Conservation (phyloP, 768 basidiomycete species). For the Paxillus ammoniavirescens region DNA sequence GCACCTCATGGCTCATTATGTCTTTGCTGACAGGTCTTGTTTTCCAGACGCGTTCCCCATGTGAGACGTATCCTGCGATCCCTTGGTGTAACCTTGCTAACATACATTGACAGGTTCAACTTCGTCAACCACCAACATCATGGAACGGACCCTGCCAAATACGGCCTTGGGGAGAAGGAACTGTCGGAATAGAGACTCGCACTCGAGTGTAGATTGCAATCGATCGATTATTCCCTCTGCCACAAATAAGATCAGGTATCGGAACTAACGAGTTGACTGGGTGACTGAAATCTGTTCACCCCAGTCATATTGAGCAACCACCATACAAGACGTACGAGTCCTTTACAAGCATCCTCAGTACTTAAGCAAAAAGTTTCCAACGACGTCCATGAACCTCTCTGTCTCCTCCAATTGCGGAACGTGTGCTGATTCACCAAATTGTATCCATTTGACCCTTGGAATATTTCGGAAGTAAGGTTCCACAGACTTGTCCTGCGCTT, state of each 20-base stretch:
- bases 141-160: conserved; percentile 83
- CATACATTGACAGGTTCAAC: conserved; percentile 72
- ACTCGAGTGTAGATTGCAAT: conserved; percentile 6
- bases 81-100: conserved; percentile 6
- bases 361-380: conserved; percentile 29
- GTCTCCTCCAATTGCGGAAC: conserved; percentile 38
- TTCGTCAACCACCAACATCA: conserved; percentile 89
- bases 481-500: conserved; percentile 32
- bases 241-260: background rate
- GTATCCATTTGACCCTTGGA: conserved; percentile 35
- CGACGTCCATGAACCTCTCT: conserved; percentile 31
- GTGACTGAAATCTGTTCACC: background rate
- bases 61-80: conserved; percentile 39
- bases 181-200: conserved; percentile 17
- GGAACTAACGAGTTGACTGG: background rate
- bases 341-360: conserved; percentile 1
- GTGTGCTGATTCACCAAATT: conserved; percentile 37
- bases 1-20: conserved; percentile 3
- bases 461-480: conserved; percentile 34
- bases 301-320: background rate
- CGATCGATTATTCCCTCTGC: background rate
- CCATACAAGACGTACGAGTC: background rate
- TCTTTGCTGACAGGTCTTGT: conserved; percentile 12
- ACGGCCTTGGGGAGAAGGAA: conserved; percentile 43
- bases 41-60: conserved; percentile 68